These are phyloP conservation scores for Cytospora piceicola DNA, from an alignment of 2,329 filamentous ascomycete species.

Conservation along the genomic window DNA sequence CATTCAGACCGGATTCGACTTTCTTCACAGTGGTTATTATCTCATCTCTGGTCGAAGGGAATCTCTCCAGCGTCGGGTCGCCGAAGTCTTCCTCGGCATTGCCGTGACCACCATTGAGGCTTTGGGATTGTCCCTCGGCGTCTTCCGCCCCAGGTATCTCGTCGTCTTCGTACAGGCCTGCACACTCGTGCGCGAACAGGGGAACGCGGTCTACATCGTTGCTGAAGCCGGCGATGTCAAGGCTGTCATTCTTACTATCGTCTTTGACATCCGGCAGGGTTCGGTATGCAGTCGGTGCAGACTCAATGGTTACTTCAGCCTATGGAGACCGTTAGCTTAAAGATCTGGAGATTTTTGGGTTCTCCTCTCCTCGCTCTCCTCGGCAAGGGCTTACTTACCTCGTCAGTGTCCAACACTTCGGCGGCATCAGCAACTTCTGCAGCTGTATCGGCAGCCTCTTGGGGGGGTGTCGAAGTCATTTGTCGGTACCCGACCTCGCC, in stretches of 20 bases:
- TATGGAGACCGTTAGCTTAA: conserved; percentile 7
- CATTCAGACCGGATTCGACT: conserved; percentile 49
- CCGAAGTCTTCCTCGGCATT: conserved; percentile 44
- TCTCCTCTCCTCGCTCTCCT: neutral
- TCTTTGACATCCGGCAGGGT: conserved; percentile 20
- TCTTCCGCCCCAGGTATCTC: conserved; percentile 36
- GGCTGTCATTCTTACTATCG: conserved; percentile 18
- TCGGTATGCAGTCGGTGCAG: neutral
- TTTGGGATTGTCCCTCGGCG: conserved; percentile 34
- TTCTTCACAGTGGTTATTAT: conserved; percentile 52
- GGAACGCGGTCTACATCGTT: conserved; percentile 23
- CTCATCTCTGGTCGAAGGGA: conserved; percentile 50
- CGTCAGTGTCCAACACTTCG: conserved; percentile 31
- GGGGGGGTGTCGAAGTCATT: conserved; percentile 43
- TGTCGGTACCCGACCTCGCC: conserved; percentile 40
- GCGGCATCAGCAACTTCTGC: conserved; percentile 51
- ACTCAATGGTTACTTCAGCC: conserved; percentile 2
- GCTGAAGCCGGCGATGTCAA: conserved; percentile 24
- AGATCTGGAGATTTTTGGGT: neutral
- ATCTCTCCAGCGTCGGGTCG: conserved; percentile 54
- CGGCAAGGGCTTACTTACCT: conserved; percentile 24
- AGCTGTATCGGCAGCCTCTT: conserved; percentile 46
- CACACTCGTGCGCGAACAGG: conserved; percentile 43
- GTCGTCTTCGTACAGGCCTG: conserved; percentile 46
- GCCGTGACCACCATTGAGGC: conserved; percentile 26